Conservation (phyloP, 495 filamentous ascomycete genomes). For the Massariosphaeria phaeospora region DNA sequence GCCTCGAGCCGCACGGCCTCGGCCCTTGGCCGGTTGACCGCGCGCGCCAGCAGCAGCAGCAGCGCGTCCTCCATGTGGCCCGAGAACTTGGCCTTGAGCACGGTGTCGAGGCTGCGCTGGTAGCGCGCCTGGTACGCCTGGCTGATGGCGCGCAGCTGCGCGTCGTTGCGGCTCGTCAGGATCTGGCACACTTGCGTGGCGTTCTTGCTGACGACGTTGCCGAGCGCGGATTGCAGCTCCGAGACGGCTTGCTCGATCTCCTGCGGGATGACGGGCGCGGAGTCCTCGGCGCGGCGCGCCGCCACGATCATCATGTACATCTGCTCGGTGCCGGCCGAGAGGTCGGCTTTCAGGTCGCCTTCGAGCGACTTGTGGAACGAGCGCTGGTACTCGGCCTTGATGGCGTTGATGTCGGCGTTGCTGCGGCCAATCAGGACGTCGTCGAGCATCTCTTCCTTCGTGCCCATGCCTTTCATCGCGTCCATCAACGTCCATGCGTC, state of each 20-base stretch:
- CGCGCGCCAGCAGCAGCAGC: slow-evolving; percentile 70
- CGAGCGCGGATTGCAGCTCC: slow-evolving; percentile 67
- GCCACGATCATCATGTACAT: slow-evolving; percentile 74
- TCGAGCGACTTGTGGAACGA: slow-evolving; percentile 53
- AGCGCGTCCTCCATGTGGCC: slow-evolving; percentile 89
- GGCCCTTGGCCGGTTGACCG: slow-evolving; percentile 70
- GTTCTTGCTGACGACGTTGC: slow-evolving; percentile 66
- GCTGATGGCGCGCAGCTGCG: slow-evolving; percentile 74
- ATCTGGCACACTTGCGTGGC: slow-evolving; percentile 71
- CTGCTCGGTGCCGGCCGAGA: slow-evolving; percentile 76
- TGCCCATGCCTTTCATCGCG: slow-evolving; percentile 72
- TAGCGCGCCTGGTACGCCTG: slow-evolving; percentile 65
- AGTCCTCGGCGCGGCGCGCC: slow-evolving; percentile 69
- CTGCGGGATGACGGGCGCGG: slow-evolving; percentile 62
- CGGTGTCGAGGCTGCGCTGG: slow-evolving; percentile 59
- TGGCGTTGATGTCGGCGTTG: slow-evolving; percentile 78
- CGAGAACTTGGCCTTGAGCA: slow-evolving; percentile 73
- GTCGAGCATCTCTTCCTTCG: slow-evolving; percentile 78
- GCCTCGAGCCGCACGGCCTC: slow-evolving; percentile 78
- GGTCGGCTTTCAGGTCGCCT: slow-evolving; percentile 64
- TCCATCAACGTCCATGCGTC: slow-evolving; percentile 62
- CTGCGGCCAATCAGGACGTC: slow-evolving; percentile 77
- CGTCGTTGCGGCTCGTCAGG: slow-evolving; percentile 65
- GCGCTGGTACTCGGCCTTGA: slow-evolving; percentile 69
- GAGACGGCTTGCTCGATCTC: slow-evolving; percentile 66